Percentiles rank a stretch among this genome's conserved stretches.
phyloP scores from a whole-genome alignment of 441 rosid species.

The Brassica balearica region DNA sequence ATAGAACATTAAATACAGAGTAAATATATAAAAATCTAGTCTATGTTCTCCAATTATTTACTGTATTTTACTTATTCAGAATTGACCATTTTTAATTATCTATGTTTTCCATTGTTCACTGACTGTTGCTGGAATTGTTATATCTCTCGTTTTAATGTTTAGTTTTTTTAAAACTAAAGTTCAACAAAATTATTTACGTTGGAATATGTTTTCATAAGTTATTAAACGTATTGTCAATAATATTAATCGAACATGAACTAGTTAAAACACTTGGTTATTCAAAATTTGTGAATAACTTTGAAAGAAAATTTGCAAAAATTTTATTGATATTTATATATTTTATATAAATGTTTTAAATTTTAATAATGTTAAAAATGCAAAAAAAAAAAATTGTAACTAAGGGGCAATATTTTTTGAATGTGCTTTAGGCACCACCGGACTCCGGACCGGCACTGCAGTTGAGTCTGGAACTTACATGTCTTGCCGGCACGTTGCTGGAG shows the following conservation, averaged over 20 bases:
- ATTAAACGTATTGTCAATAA: not conserved
- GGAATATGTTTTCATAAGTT: not conserved
- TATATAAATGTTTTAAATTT: too few species aligned
- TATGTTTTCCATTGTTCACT: not conserved
- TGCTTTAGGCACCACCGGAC: not conserved
- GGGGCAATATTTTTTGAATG: not conserved
- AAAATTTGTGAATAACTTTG: not conserved
- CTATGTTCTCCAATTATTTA: slow-evolving; percentile 1
- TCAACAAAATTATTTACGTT: not conserved
- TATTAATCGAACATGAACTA: not conserved
- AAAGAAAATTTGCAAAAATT: too few species aligned
- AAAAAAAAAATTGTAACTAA: not conserved
- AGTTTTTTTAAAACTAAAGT: not conserved
- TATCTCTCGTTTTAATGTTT: not conserved
- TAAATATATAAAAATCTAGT: not conserved
- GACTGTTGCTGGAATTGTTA: not conserved
- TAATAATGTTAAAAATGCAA: not conserved
- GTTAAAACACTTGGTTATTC: not conserved
- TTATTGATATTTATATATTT: too few species aligned
- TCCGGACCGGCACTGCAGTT: not conserved
- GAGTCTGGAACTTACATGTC: too few species aligned
- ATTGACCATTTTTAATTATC: not conserved
- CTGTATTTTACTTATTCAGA: not conserved
- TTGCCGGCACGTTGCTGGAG: too few species aligned
- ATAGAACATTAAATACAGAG: not conserved